Evolutionary conservation across 805 yeast genomes (phyloP), one percentile per base, ranked within the genome.

Genomic region (Nakazawaea ambrosiae): DNA sequence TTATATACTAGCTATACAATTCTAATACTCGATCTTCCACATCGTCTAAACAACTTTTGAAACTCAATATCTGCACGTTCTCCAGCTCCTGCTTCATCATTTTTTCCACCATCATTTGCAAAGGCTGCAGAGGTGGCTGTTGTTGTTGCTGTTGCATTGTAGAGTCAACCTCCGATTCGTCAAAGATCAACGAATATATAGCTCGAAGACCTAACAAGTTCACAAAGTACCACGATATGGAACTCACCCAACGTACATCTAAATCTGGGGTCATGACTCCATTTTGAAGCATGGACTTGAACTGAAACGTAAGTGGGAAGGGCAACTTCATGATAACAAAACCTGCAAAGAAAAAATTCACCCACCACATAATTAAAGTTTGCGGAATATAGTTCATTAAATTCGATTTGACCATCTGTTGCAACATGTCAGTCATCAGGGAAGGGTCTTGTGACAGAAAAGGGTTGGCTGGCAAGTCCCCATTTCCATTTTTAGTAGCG

Each of bases 311-410:
- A 40, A 92, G 63, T 2, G 96, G 95, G 63, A 92, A 92, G 14
- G 98, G 98, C 37, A 92, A 65, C 54, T 77, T 77, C 83, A 83
- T 83, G 34, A 87, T 74, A 12, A 89, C 79, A 45, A 88, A 87
- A 0, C 97, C 97, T 11, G 90, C 86, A 58, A 87, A 92, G 62
- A 90, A 89, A 51, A 78, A 84, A 52, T 85, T 86, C 43, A 90
- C 90, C 96, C 97, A 92, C 52, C 88, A 87, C 96, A 92, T 89
- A 46, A 89, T 82, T 27, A 89, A 57, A 0, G 96, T 86, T 61
- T 92, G 97, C 2, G 97, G 97, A 15, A 88, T 73, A 54, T 80
- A 85, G 58, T 78, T 85, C 53, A 89, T 80, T 45, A 87, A 63
- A 53, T 87, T 89, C 7, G 81, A 80, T 54, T 87, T 87, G 41